A percentile compares a stretch with the other conserved stretches of the same genome.
Conservation (phyloP, 2,329 filamentous ascomycete genomes). For the Colletotrichum tropicicola region DNA sequence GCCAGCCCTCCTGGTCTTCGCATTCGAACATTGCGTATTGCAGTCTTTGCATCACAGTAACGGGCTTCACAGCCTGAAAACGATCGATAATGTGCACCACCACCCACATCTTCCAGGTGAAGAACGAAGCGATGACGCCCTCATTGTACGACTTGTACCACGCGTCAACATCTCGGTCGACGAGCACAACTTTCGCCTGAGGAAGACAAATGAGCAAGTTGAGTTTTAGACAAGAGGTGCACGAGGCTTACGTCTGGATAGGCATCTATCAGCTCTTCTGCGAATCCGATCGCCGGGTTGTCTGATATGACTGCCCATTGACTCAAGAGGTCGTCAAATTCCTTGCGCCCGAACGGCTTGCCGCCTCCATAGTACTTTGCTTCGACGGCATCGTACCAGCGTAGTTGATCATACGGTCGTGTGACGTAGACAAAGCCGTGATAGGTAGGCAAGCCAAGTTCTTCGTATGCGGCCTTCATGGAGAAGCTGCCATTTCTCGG, state of each 20-base stretch:
- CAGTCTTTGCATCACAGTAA: neutral
- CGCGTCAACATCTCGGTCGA: slow-evolving; percentile 37
- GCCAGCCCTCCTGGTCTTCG: neutral
- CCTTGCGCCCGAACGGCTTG: slow-evolving; percentile 21
- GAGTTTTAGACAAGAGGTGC: neutral
- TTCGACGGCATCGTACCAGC: slow-evolving; percentile 32
- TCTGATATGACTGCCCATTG: slow-evolving; percentile 46
- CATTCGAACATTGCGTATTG: neutral
- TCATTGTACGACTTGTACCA: slow-evolving; percentile 34
- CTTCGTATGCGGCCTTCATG: slow-evolving; percentile 2
- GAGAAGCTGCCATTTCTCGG: neutral
- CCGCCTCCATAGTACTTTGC: slow-evolving; percentile 30
- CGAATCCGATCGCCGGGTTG: slow-evolving; percentile 44
- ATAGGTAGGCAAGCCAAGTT: neutral
- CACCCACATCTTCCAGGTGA: neutral
- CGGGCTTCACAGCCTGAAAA: neutral
- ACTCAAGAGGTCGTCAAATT: slow-evolving; percentile 32
- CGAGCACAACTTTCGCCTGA: slow-evolving; percentile 48
- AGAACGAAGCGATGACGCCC: neutral
- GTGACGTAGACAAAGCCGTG: neutral
- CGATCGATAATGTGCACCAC: neutral
- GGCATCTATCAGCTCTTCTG: slow-evolving; percentile 47
- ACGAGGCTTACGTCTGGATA: slow-evolving; percentile 44
- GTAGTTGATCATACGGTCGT: neutral
- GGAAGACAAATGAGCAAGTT: no score